Conservation (phyloP, 116 monocot genomes). For the Papilionanthe hybrid region DNA sequence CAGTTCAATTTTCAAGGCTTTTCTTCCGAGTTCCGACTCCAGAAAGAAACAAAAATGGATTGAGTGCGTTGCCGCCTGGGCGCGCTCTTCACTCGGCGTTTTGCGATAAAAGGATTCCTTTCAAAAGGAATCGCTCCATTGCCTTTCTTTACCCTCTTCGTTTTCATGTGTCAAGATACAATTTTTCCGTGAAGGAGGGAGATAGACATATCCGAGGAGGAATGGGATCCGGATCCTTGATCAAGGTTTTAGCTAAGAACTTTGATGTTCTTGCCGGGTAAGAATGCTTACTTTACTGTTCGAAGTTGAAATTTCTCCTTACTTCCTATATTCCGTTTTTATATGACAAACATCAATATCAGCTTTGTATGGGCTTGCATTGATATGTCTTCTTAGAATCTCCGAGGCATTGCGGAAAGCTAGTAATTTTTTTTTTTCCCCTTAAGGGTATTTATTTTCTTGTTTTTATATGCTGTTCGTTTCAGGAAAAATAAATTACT, state of each 20-base stretch:
- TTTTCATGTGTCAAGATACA: background rate
- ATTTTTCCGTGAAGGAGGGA: background rate
- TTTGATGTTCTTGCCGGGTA: slow-evolving; percentile 87
- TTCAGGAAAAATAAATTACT: background rate
- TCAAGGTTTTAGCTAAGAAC: slow-evolving; percentile 65
- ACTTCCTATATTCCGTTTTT: too few relatives aligned
- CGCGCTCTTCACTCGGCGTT: background rate
- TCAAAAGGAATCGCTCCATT: background rate
- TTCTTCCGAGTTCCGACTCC: too few relatives aligned
- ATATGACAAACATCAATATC: too few relatives aligned
- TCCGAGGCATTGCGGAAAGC: background rate
- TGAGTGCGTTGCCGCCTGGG: background rate
- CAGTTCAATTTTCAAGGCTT: too few relatives aligned
- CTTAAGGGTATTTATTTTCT: background rate
- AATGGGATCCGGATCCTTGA: slow-evolving; percentile 68
- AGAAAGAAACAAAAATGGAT: background rate
- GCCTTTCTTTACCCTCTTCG: background rate
- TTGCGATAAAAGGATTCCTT: background rate
- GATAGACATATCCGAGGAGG: background rate
- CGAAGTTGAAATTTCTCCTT: too few relatives aligned
- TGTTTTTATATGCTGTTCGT: background rate
- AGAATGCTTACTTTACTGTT: too few relatives aligned
- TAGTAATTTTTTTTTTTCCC: background rate
- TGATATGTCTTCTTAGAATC: background rate
- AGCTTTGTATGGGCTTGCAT: background rate